Conservation (phyloP, 805 yeast genomes). For the Candida tallmaniae region DNA sequence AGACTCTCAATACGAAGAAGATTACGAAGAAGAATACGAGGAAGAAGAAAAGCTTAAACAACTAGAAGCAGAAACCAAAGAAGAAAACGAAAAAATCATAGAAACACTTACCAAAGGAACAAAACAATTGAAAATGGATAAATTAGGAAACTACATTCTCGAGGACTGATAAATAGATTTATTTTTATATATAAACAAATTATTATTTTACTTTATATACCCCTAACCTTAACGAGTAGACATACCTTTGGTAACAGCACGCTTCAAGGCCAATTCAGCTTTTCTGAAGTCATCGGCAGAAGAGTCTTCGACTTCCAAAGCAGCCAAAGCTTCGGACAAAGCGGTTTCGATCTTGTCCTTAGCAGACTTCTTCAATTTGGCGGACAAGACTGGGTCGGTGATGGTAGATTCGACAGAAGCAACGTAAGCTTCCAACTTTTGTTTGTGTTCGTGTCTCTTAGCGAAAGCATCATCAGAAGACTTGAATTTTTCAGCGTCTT, state of each 20-base stretch:
- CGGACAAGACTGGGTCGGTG: slow-evolving; percentile 97
- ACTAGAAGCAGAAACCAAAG: slow-evolving; percentile 14
- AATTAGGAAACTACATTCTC: slow-evolving; percentile 73
- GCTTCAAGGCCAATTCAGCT: slow-evolving; percentile 98
- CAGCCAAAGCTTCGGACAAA: slow-evolving; percentile 96
- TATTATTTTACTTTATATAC: not conserved
- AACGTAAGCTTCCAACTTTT: slow-evolving; percentile 98
- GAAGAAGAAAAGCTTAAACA: slow-evolving; percentile 28
- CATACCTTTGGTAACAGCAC: slow-evolving; percentile 99
- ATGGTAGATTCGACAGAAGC: slow-evolving; percentile 91
- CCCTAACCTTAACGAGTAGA: slow-evolving; percentile 75
- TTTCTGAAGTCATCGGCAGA: slow-evolving; percentile 96
- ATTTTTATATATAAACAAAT: slow-evolving; percentile 8
- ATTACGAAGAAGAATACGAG: slow-evolving; percentile 27
- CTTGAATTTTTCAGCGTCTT: slow-evolving; percentile 66
- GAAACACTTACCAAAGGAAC: slow-evolving; percentile 65
- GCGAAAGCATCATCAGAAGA: slow-evolving; percentile 98
- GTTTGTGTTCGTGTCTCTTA: slow-evolving; percentile 98
- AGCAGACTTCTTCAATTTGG: slow-evolving; percentile 95
- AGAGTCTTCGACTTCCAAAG: slow-evolving; percentile 95
- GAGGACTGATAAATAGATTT: slow-evolving; percentile 31
- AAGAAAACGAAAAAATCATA: slow-evolving; percentile 53
- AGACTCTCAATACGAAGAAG: slow-evolving; percentile 21
- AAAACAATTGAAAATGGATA: slow-evolving; percentile 70
- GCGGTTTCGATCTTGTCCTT: slow-evolving; percentile 97